Percentiles rank a stretch among this genome's conserved stretches.
Evolutionary conservation across 345 rosid species (phyloP).

Genomic region (Cardamine chenopodiifolia): DNA sequence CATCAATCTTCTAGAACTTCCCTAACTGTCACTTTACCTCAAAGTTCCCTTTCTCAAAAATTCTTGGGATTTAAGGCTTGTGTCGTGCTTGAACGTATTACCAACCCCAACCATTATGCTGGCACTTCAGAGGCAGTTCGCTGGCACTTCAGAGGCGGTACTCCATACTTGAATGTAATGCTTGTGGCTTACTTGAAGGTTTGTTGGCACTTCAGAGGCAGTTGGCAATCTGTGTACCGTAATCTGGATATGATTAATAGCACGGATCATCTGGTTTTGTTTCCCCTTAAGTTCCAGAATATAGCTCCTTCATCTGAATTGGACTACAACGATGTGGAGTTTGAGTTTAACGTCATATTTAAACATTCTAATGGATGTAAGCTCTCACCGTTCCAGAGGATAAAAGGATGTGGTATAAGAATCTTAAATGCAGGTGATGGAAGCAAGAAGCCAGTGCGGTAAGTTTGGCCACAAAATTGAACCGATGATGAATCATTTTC

Average conservation of each 20-base stretch:
- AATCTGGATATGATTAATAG: not conserved
- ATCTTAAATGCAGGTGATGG: not conserved
- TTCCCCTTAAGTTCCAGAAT: not conserved
- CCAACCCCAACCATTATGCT: not conserved
- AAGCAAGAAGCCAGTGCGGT: too few species aligned
- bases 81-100: not conserved
- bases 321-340: not conserved
- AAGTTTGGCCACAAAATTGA: too few species aligned
- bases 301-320: not conserved
- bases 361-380: too few species aligned
- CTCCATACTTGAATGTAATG: too few species aligned
- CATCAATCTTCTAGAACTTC: not conserved
- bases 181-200: not conserved
- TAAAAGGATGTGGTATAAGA: conserved; percentile 2
- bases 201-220: not conserved
- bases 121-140: not conserved
- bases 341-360: too few species aligned
- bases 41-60: not conserved
- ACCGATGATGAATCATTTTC: too few species aligned
- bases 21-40: not conserved
- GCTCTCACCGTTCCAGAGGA: not conserved
- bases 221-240: too few species aligned
- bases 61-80: not conserved
- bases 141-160: not conserved
- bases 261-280: not conserved